These are phyloP conservation scores for Apophysomyces variabilis DNA, from an alignment of 371 early-diverging fungal genomes.

Conservation along the genomic window DNA sequence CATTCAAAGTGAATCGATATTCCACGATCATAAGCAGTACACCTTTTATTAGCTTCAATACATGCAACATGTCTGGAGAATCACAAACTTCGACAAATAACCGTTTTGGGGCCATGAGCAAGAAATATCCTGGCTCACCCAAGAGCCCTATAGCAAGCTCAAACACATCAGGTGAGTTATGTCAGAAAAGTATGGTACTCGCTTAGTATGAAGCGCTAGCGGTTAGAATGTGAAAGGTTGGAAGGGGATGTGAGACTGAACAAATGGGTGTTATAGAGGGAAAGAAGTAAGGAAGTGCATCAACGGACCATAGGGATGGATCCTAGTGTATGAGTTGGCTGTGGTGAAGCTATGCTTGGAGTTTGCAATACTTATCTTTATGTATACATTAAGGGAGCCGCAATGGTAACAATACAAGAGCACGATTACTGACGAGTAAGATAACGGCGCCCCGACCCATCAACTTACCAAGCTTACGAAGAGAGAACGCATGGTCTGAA, in stretches of 20 bases:
- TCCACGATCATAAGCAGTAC: neutral
- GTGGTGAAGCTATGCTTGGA: neutral
- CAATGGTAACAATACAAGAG: conserved; percentile 29
- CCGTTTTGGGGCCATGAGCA: neutral
- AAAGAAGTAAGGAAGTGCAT: neutral
- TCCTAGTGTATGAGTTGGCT: neutral
- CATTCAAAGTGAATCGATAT: neutral
- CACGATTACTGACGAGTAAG: conserved; percentile 41
- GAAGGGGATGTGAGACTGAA: neutral
- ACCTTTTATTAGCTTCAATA: neutral
- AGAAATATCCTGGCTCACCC: conserved; percentile 7
- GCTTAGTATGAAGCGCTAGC: conserved; percentile 1
- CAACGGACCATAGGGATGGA: neutral
- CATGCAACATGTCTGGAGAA: conserved; percentile 5
- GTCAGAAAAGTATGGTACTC: neutral
- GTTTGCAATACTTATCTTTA: neutral
- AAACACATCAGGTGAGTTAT: conserved; percentile 6
- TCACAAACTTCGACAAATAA: neutral
- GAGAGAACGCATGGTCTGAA: conserved; percentile 40
- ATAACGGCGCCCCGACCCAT: conserved; percentile 55
- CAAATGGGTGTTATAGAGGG: neutral
- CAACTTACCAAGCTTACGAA: conserved; percentile 50
- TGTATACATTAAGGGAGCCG: neutral
- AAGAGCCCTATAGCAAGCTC: conserved; percentile 5
- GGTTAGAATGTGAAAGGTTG: neutral